Percentiles rank a stretch among this genome's conserved stretches.
These are phyloP conservation scores for Pseudocercospora ulei DNA, from an alignment of 2,329 filamentous ascomycete genomes.

Conservation along the genomic window DNA sequence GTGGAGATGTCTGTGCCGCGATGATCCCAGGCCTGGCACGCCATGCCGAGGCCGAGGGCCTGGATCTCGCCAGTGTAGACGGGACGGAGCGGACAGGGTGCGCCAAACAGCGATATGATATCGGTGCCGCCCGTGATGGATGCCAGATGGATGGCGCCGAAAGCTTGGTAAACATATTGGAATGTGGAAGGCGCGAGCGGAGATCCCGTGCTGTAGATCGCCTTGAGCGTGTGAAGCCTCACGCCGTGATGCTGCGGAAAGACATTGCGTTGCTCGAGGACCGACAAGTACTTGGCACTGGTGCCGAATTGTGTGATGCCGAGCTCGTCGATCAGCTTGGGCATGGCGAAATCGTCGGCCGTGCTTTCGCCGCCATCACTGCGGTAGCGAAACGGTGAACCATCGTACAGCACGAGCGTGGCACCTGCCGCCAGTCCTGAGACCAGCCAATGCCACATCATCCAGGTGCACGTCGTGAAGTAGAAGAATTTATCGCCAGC, in stretches of 20 bases:
- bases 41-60: constrained; percentile 44
- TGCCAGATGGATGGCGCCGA: constrained; percentile 76
- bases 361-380: constrained; percentile 40
- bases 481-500: constrained; percentile 71
- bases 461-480: constrained; percentile 93
- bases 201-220: constrained; percentile 89
- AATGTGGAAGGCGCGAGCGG: constrained; percentile 90
- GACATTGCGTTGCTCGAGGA: constrained; percentile 70
- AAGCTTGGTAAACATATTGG: constrained; percentile 73
- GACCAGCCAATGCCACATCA: constrained; percentile 99
- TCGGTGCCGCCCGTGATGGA: constrained; percentile 95
- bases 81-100: constrained; percentile 53
- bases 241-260: constrained; percentile 52
- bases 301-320: constrained; percentile 89
- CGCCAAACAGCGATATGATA: constrained; percentile 89
- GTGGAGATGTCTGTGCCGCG: constrained; percentile 50
- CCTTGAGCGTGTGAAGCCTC: constrained; percentile 52
- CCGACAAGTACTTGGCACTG: constrained; percentile 82
- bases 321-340: constrained; percentile 68
- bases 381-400: constrained; percentile 65
- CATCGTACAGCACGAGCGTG: constrained; percentile 80
- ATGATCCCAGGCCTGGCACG: constrained; percentile 43
- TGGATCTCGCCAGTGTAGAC: constrained; percentile 46
- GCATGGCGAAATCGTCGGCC: constrained; percentile 69
- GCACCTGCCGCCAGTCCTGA: constrained; percentile 74